phyloP scores from a whole-genome alignment of 805 yeast genomes.

The Nakazawaea sp. region DNA sequence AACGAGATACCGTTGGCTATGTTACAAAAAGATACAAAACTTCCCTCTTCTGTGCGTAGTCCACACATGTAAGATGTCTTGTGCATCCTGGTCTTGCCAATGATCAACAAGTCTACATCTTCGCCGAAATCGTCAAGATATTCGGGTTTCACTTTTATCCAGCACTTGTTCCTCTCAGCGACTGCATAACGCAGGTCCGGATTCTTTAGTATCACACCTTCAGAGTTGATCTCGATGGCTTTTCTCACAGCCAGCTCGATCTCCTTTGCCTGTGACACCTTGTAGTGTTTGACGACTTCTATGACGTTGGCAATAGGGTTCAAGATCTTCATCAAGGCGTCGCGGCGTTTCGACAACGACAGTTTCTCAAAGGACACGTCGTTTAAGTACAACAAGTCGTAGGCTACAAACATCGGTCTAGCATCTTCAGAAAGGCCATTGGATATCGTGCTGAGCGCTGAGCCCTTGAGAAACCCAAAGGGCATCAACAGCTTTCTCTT shows the following conservation, averaged over 20 bases:
- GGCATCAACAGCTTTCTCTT: conserved; percentile 52
- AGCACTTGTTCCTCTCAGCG: conserved; percentile 54
- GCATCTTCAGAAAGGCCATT: conserved; percentile 22
- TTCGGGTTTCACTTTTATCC: conserved; percentile 92
- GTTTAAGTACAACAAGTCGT: conserved; percentile 70
- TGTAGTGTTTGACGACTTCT: conserved; percentile 36
- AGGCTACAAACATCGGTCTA: conserved; percentile 55
- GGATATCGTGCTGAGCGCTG: conserved; percentile 39
- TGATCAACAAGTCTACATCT: conserved; percentile 68
- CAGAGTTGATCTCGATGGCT: conserved; percentile 60
- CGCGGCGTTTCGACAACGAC: conserved; percentile 51
- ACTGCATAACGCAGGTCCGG: conserved; percentile 50
- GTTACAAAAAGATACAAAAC: conserved; percentile 62
- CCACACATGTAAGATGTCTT: conserved; percentile 77
- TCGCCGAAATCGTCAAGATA: conserved; percentile 83
- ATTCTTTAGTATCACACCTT: conserved; percentile 77
- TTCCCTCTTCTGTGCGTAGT: conserved; percentile 27
- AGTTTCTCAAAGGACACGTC: conserved; percentile 51
- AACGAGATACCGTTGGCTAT: conserved; percentile 81
- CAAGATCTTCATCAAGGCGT: conserved; percentile 37
- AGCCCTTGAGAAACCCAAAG: conserved; percentile 70
- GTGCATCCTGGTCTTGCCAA: conserved; percentile 71
- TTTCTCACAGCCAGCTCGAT: conserved; percentile 48
- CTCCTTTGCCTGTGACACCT: conserved; percentile 39
- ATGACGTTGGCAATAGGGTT: conserved; percentile 39